phyloP scores from a whole-genome alignment of 257 asterid genomes.

The Ilex aquifolium region DNA sequence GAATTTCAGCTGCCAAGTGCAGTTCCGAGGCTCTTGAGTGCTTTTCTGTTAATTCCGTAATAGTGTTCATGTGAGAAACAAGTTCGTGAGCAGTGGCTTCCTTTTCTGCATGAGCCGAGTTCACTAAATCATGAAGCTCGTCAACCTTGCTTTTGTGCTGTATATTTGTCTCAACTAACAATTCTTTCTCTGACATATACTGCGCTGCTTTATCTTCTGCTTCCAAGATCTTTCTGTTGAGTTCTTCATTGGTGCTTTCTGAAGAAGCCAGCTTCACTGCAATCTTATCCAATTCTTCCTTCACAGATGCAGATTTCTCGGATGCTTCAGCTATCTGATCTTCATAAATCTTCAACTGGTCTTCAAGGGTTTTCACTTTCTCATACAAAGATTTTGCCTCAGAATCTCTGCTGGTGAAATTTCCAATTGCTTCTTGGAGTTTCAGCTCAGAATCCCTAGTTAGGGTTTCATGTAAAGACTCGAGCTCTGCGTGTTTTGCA shows the following conservation, averaged over 20 bases:
- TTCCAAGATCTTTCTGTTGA: conserved; percentile 46
- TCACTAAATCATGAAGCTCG: conserved; percentile 54
- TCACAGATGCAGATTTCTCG: conserved; percentile 36
- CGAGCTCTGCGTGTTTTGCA: conserved; percentile 51
- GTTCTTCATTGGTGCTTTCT: conserved; percentile 46
- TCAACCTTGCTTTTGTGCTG: conserved; percentile 43
- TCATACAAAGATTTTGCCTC: conserved; percentile 60
- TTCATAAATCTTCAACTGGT: conserved; percentile 48
- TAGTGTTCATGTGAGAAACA: conserved; percentile 52
- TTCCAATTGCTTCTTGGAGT: conserved; percentile 60
- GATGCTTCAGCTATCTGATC: conserved; percentile 61
- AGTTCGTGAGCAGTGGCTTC: conserved; percentile 48
- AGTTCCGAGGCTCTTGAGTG: conserved; percentile 57
- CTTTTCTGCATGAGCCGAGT: conserved; percentile 34
- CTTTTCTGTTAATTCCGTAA: conserved; percentile 56
- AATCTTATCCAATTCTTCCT: conserved; percentile 55
- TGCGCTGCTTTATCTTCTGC: conserved; percentile 52
- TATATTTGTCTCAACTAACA: conserved; percentile 45
- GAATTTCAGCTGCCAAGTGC: conserved; percentile 61
- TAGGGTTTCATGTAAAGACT: conserved; percentile 47
- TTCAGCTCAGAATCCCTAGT: conserved; percentile 54
- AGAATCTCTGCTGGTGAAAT: conserved; percentile 51
- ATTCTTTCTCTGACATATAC: conserved; percentile 48
- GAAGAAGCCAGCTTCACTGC: conserved; percentile 48
- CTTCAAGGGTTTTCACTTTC: conserved; percentile 54